Base-by-base conservation (phyloP, 1,139 yeast species). In the Suhomyces taliae region DNA sequence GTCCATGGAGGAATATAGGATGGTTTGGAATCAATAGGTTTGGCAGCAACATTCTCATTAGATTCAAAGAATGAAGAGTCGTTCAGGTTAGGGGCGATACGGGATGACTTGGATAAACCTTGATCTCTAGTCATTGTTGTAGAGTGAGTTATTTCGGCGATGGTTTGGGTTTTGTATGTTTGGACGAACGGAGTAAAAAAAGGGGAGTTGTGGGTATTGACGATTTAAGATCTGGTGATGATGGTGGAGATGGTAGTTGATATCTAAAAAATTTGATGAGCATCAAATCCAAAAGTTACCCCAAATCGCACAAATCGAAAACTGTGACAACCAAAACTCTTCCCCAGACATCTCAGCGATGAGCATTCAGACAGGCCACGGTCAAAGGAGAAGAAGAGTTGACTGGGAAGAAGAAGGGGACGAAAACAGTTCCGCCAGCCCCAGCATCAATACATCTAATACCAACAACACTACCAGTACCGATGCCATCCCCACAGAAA, bases 1-100 rank as follows among this genome's bases (percentile, higher is more conserved):
- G 90, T 85, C 98, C 98, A 93, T 26, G 98, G 98, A 3, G 98
- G 98, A 12, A 81, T 79, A 60, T 88, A 87, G 27, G 66, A 61
- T 4, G 60, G 48, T 24, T 47, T 47, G 43, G 47, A 11, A n/a
- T 27, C 36, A 34, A 31, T 26, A 4, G 40, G 6, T 31, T 36
- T 19, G 14, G 41, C 9, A 1, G 41, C 26, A 6, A 37, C 24
- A 12, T 40, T 35, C n/a, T 45, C 49, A 8, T 41, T 34, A n/a
- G 51, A 43, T 2, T 33, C 32, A 48, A 55, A 47, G 46, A 59
- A 53, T 8, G 64, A 63, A 12, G 59, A 50, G 29, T 53, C 60
- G 37, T 53, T 54, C 9, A 54, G 55, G 32, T 57, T 59, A 1
- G 70, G 68, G 5, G 64, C 57, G 12, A 63, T 66, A 40, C 70